Base-by-base conservation (phyloP, 2,329 filamentous ascomycete genomes). In the Trichoderma atroviride region DNA sequence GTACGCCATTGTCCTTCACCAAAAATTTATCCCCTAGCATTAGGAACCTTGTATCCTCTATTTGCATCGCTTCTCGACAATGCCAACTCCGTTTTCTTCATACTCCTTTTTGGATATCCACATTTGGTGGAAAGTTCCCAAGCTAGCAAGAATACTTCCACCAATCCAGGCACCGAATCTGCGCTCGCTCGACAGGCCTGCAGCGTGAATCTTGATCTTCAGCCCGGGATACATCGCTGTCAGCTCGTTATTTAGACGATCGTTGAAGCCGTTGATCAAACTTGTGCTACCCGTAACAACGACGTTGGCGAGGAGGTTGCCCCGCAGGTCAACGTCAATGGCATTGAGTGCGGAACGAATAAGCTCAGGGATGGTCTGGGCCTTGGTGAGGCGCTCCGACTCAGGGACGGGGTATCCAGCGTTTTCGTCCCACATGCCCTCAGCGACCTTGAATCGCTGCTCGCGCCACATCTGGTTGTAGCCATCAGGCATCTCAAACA, bases 41-140 rank as follows among this genome's bases (percentile, higher is more conserved):
- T 35, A 58, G 53, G 61, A 50, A 35, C 53, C 59, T n/a, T 16
- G 16, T 16, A 22, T 69, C 52, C 35, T 59, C 74, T 83, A 98
- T 84, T 97, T 97, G 87, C 95, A 98, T 76, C 95, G 87, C 88
- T 97, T 97, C 85, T 98, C 95, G 56, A 98, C 92, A 75, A 98
- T 94, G 72, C 89, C 89, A 6, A 90, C 84, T 1, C 96, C 96
- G 79, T 97, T 94, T 84, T 99, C 96, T 73, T 97, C 94, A 76
- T 97, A 98, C 83, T 99, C 96, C 85, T 97, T 97, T 81, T 90
- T 93, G 29, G 91, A 95, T 75, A 99, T 96, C 96, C 96, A 99
- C 92, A 99, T 95, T 84, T 99, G 96, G 83, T 99, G 96, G 82
- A 99, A 99, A 16, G 94, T 97, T 11, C 96, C 96, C 82, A 99